Conservation (phyloP, 495 filamentous ascomycete genomes). For the Penicillium bialowiezense region DNA sequence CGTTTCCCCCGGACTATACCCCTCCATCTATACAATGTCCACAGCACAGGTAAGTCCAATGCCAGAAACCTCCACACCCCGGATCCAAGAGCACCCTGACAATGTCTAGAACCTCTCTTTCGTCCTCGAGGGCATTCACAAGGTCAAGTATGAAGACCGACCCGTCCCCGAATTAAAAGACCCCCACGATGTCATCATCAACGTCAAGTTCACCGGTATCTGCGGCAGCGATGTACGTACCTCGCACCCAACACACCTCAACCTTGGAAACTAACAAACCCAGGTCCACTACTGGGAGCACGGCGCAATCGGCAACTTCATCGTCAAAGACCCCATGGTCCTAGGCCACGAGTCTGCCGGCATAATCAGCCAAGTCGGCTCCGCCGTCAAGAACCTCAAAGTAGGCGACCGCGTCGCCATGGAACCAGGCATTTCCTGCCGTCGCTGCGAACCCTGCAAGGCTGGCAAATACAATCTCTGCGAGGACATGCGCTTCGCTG, state of each 20-base stretch:
- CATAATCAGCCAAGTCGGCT: slow-evolving; percentile 65
- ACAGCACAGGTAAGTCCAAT: slow-evolving; percentile 27
- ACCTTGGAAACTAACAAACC: not conserved
- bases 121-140: slow-evolving; percentile 69
- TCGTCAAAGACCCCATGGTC: slow-evolving; percentile 83
- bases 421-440: slow-evolving; percentile 51
- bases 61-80: slow-evolving; percentile 1
- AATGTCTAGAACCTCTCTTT: slow-evolving; percentile 77
- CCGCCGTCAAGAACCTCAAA: slow-evolving; percentile 41
- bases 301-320: slow-evolving; percentile 76
- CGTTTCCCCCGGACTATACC: not conserved
- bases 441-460: slow-evolving; percentile 53
- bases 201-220: slow-evolving; percentile 84
- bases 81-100: slow-evolving; percentile 4
- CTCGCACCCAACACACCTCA: not conserved
- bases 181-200: slow-evolving; percentile 75
- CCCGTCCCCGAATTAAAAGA: slow-evolving; percentile 65
- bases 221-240: slow-evolving; percentile 76
- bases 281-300: slow-evolving; percentile 87
- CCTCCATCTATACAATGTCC: slow-evolving; percentile 11
- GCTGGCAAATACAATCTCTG: slow-evolving; percentile 54
- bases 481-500: slow-evolving; percentile 50
- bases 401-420: slow-evolving; percentile 52
- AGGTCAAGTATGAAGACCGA: slow-evolving; percentile 71
- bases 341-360: slow-evolving; percentile 91